Conservation (phyloP, 1,284 basidiomycete species). For the Sporisorium iseilematis-ciliati region DNA sequence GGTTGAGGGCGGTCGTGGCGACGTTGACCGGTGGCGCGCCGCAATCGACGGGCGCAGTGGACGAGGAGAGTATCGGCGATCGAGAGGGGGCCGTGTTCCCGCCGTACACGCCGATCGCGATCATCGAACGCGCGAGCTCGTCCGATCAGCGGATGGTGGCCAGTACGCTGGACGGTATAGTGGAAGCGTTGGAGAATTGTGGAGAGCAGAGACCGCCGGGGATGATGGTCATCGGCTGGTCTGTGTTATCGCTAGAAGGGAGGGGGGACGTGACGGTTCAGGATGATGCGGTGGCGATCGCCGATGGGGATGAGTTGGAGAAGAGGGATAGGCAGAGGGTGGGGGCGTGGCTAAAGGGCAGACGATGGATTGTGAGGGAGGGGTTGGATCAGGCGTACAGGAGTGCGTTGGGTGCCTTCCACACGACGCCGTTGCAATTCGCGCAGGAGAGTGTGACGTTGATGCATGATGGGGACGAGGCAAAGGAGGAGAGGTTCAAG, state of each 20-base stretch:
- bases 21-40: conserved; percentile 72
- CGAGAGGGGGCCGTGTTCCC: conserved; percentile 78
- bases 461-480: conserved; percentile 2
- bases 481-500: conserved; percentile 18
- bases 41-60: conserved; percentile 3
- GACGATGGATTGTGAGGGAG: conserved; percentile 52
- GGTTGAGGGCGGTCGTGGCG: conserved; percentile 80
- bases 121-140: conserved; percentile 91
- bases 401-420: conserved; percentile 24
- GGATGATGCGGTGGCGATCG: conserved; percentile 68
- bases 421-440: conserved; percentile 20
- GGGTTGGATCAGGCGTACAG: conserved; percentile 56
- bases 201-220: conserved; percentile 93
- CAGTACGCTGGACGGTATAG: conserved; percentile 82
- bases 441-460: conserved; percentile 8
- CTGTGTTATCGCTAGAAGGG: conserved; percentile 74
- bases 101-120: conserved; percentile 82
- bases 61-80: conserved; percentile 54
- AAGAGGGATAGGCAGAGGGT: conserved; percentile 43
- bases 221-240: conserved; percentile 95
- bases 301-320: conserved; percentile 21
- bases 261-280: conserved; percentile 73
- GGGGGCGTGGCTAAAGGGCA: conserved; percentile 45
- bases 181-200: conserved; percentile 78
- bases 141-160: conserved; percentile 88